Evolutionary conservation across 2,329 filamentous ascomycete species (phyloP), one percentile per base, ranked within the genome.

Genomic region (Fusarium keratoplasticum): DNA sequence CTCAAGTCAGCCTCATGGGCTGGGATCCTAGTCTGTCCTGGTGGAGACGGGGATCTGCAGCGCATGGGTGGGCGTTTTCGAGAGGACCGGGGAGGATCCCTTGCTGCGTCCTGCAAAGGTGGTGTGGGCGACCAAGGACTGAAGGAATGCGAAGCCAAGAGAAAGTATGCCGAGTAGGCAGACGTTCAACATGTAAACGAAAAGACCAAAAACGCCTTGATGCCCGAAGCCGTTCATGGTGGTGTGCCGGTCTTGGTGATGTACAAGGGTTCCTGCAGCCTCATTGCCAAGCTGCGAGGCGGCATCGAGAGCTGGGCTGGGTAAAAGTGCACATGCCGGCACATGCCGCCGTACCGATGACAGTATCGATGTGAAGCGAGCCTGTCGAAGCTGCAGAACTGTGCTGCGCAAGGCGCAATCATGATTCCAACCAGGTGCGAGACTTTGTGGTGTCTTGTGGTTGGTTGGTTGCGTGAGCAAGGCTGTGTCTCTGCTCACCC

Each of bases 1-100:
- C 76, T 75, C 76, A 74, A 69, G 69, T 77, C 73, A 78, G 71
- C 77, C 77, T 76, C 73, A 72, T 61, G 66, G 62, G 69, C 50
- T 64, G 64, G 42, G 54, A 25, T 13, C 50, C 29, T 31, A 10
- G 29, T 31, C 29, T 31, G 8, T 31, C 29, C 64, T 27, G 60
- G 64, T 72, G 64, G 61, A 61, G 67, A 60, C 40, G 69, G 47
- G 22, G 73, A 75, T 76, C 73, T 62, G 73, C 73, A 61, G 25
- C 50, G 63, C 72, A 75, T 73, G 55, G 72, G 3, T 50, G 44
- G 47, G 72, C 72, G 63, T 75, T 67, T 71, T 68, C 66, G 66
- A 60, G 35, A 67, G 68, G 64, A 59, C 47, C 60, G 36, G 35
- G 68, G 64, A 52, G 47, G 61, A 69, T 57, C 29, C 31, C 25